Evolutionary conservation across 352 stramenopile genomes (phyloP).

Genomic region (Phytophthora macrochlamydospora): DNA sequence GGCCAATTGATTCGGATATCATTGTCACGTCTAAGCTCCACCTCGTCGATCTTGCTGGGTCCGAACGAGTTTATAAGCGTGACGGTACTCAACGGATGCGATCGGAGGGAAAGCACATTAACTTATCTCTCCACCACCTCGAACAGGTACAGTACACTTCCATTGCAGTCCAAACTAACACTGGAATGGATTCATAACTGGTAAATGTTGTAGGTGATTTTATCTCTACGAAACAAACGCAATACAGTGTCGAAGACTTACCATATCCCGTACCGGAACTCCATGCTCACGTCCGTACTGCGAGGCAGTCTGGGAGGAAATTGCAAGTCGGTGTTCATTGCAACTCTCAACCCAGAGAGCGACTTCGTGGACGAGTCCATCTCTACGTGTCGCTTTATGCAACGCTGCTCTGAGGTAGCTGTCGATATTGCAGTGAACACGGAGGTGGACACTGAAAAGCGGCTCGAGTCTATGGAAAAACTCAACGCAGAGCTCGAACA

Average conservation of each 20-base stretch:
- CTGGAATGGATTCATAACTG: background rate
- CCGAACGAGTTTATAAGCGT: constrained; percentile 96
- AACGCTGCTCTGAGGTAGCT: constrained; percentile 91
- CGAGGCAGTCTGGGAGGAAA: constrained; percentile 95
- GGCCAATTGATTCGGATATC: constrained; percentile 71
- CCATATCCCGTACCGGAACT: constrained; percentile 96
- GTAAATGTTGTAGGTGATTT: constrained; percentile 82
- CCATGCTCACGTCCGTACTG: constrained; percentile 96
- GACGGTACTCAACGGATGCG: constrained; percentile 90
- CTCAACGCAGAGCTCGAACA: constrained; percentile 52
- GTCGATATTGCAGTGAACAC: constrained; percentile 73
- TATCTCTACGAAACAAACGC: constrained; percentile 88
- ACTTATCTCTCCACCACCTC: constrained; percentile 94
- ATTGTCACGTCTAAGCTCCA: constrained; percentile 92
- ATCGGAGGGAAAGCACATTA: constrained; percentile 95
- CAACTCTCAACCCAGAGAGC: constrained; percentile 92
- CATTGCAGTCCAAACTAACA: background rate
- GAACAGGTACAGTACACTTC: constrained; percentile 65
- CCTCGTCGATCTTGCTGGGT: constrained; percentile 96
- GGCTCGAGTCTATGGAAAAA: constrained; percentile 56
- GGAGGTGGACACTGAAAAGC: constrained; percentile 71
- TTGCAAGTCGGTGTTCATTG: constrained; percentile 97
- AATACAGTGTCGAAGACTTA: constrained; percentile 52
- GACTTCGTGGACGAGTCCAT: constrained; percentile 92
- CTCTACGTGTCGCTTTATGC: constrained; percentile 96